Percentiles rank a stretch among this genome's conserved stretches.
These are phyloP conservation scores for Parmelia sp. DNA, from an alignment of 495 filamentous ascomycete genomes.

Conservation along the genomic window DNA sequence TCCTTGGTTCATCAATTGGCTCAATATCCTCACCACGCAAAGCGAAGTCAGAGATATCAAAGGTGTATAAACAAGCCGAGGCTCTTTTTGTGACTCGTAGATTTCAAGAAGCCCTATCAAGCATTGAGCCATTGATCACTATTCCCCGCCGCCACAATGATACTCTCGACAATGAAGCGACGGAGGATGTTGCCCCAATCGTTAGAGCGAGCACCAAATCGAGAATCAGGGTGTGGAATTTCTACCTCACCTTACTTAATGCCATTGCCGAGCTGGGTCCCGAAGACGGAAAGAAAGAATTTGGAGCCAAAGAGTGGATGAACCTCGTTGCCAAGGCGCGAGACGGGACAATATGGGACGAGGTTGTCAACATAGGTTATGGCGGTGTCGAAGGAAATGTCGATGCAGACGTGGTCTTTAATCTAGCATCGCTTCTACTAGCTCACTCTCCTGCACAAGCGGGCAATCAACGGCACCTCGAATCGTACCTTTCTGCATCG, in stretches of 20 bases:
- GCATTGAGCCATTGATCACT: conserved; percentile 70
- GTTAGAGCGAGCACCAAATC: conserved; percentile 65
- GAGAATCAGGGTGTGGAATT: conserved; percentile 91
- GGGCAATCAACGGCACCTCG: conserved; percentile 78
- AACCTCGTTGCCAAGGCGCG: conserved; percentile 70
- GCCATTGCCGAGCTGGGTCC: conserved; percentile 78
- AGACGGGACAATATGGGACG: conserved; percentile 86
- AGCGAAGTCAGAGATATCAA: conserved; percentile 59
- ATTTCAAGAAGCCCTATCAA: conserved; percentile 77
- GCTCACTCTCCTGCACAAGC: conserved; percentile 77
- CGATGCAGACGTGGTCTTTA: conserved; percentile 90
- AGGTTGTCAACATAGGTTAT: conserved; percentile 79
- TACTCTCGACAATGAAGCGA: conserved; percentile 33
- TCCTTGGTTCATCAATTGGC: conserved; percentile 45
- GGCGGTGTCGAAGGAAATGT: conserved; percentile 80
- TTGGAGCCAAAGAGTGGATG: conserved; percentile 80
- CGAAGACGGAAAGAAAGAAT: conserved; percentile 82
- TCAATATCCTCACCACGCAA: conserved; percentile 50
- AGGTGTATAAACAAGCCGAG: conserved; percentile 82
- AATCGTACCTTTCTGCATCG: conserved; percentile 80
- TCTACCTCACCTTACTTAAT: conserved; percentile 90
- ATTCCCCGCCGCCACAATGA: conserved; percentile 29
- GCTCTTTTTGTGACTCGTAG: conserved; percentile 89
- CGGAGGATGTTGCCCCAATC: conserved; percentile 54
- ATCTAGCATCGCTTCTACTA: conserved; percentile 83